These are phyloP conservation scores for Rhizopogon salebrosus DNA, from an alignment of 768 basidiomycete genomes.

Conservation along the genomic window DNA sequence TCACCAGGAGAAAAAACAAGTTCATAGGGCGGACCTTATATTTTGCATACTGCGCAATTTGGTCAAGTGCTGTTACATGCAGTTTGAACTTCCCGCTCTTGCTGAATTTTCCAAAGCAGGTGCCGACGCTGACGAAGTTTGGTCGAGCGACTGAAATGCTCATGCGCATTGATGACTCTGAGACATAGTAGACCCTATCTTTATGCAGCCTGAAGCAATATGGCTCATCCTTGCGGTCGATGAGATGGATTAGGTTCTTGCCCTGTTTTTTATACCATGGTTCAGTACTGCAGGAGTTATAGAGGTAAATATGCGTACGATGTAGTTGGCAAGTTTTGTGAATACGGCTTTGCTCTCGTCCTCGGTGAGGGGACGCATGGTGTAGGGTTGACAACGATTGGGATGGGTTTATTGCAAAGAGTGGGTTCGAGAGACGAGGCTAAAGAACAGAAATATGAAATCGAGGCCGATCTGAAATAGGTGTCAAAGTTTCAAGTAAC, in stretches of 20 bases:
- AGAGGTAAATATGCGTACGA: constrained; percentile 45
- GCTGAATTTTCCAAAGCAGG: constrained; percentile 96
- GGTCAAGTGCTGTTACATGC: constrained; percentile 90
- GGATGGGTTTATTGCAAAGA: constrained; percentile 7
- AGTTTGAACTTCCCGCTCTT: constrained; percentile 98
- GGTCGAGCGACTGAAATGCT: constrained; percentile 89
- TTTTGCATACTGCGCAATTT: constrained; percentile 93
- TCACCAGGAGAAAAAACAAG: not conserved
- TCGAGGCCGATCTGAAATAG: not conserved
- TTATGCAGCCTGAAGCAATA: constrained; percentile 95
- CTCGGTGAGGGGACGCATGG: constrained; percentile 93
- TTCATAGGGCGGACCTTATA: constrained; percentile 66
- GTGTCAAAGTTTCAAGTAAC: not conserved
- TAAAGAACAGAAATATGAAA: not conserved
- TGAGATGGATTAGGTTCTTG: constrained; percentile 91
- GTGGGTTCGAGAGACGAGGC: constrained; percentile 7
- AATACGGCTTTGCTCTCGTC: constrained; percentile 97
- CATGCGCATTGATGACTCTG: constrained; percentile 89
- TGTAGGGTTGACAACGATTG: constrained; percentile 13
- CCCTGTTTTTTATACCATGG: constrained; percentile 51
- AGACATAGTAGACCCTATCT: constrained; percentile 95
- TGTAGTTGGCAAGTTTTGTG: constrained; percentile 95
- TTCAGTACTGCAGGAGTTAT: not conserved
- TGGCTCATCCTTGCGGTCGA: constrained; percentile 90
- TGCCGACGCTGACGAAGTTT: constrained; percentile 89